Evolutionary conservation across 140 eudicot species (phyloP).

Genomic region (Stevia rebaudiana): DNA sequence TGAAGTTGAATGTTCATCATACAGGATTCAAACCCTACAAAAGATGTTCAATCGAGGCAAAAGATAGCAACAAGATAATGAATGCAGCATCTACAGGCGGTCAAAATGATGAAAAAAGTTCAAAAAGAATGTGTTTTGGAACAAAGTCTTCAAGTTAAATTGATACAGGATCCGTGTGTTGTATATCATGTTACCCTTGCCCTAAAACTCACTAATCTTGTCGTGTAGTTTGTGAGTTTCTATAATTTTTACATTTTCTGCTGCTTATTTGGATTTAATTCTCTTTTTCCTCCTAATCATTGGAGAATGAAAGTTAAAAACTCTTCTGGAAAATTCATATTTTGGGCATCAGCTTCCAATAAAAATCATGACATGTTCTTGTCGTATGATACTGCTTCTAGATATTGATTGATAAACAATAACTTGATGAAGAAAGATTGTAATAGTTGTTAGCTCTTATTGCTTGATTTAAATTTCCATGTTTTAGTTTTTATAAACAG

Average conservation of each 20-base stretch:
- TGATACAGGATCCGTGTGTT: slow-evolving; percentile 11
- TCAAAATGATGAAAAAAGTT: slow-evolving; percentile 55
- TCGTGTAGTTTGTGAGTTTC: slow-evolving; percentile 24
- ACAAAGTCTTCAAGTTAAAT: slow-evolving; percentile 50
- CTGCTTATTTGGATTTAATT: slow-evolving; percentile 18
- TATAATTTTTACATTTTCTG: slow-evolving; percentile 13
- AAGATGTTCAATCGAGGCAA: slow-evolving; percentile 85
- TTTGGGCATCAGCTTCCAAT: slow-evolving; percentile 6
- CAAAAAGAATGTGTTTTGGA: slow-evolving; percentile 78
- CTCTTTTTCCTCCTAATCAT: slow-evolving; percentile 23
- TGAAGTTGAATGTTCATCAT: slow-evolving; percentile 49
- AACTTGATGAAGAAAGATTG: neutral
- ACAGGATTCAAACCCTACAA: slow-evolving; percentile 95
- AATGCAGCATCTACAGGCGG: slow-evolving; percentile 12
- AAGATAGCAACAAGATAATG: slow-evolving; percentile 37
- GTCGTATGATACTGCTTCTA: neutral
- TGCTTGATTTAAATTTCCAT: slow-evolving; percentile 4
- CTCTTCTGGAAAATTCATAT: slow-evolving; percentile 16
- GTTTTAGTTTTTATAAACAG: slow-evolving; percentile 43
- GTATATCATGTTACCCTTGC: slow-evolving; percentile 27
- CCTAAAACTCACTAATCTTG: slow-evolving; percentile 35
- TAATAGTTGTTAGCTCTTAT: neutral
- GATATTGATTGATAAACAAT: neutral
- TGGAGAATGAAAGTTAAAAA: slow-evolving; percentile 18
- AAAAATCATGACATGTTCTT: neutral